Base-by-base conservation (phyloP, 495 filamentous ascomycete species). In the Aspergillus baeticus region DNA sequence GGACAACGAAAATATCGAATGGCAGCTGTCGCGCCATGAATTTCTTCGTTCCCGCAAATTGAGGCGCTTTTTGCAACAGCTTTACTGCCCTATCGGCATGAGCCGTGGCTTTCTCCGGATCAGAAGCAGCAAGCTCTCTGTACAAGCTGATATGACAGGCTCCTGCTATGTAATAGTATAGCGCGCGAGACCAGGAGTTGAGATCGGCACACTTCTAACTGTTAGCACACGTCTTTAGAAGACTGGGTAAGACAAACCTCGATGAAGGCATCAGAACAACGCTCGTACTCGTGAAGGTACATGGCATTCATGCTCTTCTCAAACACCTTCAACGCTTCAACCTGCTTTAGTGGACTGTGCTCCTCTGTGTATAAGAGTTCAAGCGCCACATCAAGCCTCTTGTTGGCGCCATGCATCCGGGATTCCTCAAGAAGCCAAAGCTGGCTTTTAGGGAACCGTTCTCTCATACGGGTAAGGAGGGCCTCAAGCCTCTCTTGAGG, bases 361-460 rank as follows among this genome's bases (percentile, higher is more conserved):
- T 68, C 69, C 51, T 81, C 79, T 6, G 69, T 70, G 10, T 66
- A 71, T 22, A 96, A 76, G 17, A 90, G 72, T 2, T 80, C 73
- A 55, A 96, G 72, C 8, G 92, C 86, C 10, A 79, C 75, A n/a
- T 83, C 79, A 1, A 98, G 73, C 41, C 85, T 73, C 13, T 81
- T 81, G 54, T 87, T 84, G 39, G 84, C 83, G 23, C 85, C 84
- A 17, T 85, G 74, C 81, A 93, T 87, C 15, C 94, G 80, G 5
- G 90, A 91, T 75, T 96, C 90, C 71, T 98, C 94, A 10, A 97
- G 76, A 35, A 87, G 78, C 94, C 95, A 98, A 7, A 98, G 81
- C 21, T 85, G 84, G 58, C 87, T 89, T 43, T 91, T 84, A 0
- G 92, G 90, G 67, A 95, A 96, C 5, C 87, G 82, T 22, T 68